Conservation (phyloP, 2,329 filamentous ascomycete species). For the Penicillium sp. region DNA sequence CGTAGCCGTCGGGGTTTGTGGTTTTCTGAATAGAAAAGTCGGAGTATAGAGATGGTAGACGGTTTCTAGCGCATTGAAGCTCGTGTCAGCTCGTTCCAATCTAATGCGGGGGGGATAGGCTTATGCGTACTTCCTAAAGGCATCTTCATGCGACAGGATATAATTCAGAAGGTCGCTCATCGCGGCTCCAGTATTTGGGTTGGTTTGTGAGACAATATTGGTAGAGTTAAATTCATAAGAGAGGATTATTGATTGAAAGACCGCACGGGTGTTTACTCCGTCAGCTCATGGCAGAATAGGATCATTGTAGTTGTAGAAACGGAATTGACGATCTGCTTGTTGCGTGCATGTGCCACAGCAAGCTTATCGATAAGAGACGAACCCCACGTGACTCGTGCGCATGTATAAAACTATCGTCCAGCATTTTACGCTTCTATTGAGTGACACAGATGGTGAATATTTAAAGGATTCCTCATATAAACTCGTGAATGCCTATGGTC, state of each 20-base stretch:
- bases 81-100: background rate
- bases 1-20: slow-evolving; percentile 80
- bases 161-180: slow-evolving; percentile 64
- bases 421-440: no score
- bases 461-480: no score
- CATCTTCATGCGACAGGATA: slow-evolving; percentile 57
- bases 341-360: slow-evolving; percentile 11
- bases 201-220: background rate
- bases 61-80: slow-evolving; percentile 46
- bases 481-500: slow-evolving; percentile 7
- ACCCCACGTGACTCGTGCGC: slow-evolving; percentile 19
- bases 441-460: no score
- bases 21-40: slow-evolving; percentile 72
- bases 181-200: background rate
- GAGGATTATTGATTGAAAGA: no score
- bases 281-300: background rate
- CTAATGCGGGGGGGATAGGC: slow-evolving; percentile 21
- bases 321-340: slow-evolving; percentile 2
- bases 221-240: background rate
- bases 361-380: slow-evolving; percentile 25
- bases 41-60: slow-evolving; percentile 81
- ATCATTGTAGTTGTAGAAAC: background rate
- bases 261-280: background rate
- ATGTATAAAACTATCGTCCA: background rate
- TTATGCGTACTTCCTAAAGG: slow-evolving; percentile 56